Evolutionary conservation across 768 basidiomycete genomes (phyloP), one percentile per base, ranked within the genome.

Genomic region (Rhizopogon rudus): DNA sequence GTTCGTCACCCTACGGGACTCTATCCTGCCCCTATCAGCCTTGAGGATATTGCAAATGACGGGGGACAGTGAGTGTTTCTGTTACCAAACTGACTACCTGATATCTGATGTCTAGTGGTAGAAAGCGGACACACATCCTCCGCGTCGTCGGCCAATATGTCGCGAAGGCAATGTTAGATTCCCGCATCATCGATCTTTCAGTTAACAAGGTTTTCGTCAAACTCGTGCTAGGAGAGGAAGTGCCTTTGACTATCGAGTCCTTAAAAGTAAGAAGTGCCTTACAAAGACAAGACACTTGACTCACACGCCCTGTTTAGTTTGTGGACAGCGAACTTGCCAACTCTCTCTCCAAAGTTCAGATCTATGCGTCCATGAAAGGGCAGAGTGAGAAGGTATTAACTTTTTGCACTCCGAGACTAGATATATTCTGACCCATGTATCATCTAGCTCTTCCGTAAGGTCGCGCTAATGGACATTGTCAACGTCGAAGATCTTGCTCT

Each of bases 141-240:
- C 83, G 87, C 41, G 87, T 95, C 20, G 85, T 98, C 45, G 97
- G 97, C 3, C 92, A 96, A 70, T 98, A 98, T 71, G 86, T 97
- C 25, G 97, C 94, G 8, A 96, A 98, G 73, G 94, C 96, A 3
- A 86, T 98, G 80, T 76, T 98, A 43, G 97, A 99, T 71, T 97
- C 95, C 9, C 83, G 97, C 17, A 98, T 98, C 66, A 96, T 98
- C 71, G 97, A 98, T 68, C 77, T 98, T 60, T 86, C 91, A 29
- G 86, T 98, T 69, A 98, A 93, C 75, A 93, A 91, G 68, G 75
- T 96, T n/a, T 98, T 98, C 80, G 76, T 98, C 60, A 93, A 91
- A 68, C 80, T 91, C 51, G 80, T 95, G 6, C 81, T 98, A 13
- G 93, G 91, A 20, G 90, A 94, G 60, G 85, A 91, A 39, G 80